Conservation (phyloP, 495 filamentous ascomycete genomes). For the Tuber magnatum region DNA sequence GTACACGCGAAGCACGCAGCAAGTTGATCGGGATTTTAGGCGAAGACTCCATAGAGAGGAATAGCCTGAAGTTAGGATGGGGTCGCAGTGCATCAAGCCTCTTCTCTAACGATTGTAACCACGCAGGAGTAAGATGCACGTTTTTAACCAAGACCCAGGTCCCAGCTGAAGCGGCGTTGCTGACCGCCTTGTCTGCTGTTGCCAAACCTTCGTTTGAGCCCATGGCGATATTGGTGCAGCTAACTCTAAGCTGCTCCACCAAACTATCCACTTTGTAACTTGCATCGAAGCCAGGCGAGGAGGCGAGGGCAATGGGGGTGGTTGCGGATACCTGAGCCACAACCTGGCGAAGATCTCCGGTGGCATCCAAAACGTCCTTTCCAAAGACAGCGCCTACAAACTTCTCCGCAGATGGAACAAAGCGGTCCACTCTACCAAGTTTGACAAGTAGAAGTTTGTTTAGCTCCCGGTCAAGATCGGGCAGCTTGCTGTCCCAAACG, state of each 20-base stretch:
- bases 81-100: constrained; percentile 90
- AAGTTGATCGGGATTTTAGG: constrained; percentile 96
- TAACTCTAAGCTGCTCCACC: constrained; percentile 70
- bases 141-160: constrained; percentile 99
- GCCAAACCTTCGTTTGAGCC: constrained; percentile 89
- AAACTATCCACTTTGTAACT: constrained; percentile 97
- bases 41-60: constrained; percentile 96
- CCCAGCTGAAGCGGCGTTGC: constrained; percentile 82
- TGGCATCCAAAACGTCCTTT: constrained; percentile 67
- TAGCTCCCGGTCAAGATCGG: constrained; percentile 66
- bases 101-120: constrained; percentile 96
- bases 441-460: constrained; percentile 82
- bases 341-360: constrained; percentile 75
- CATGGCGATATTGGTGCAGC: constrained; percentile 97
- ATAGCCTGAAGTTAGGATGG: constrained; percentile 85
- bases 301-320: constrained; percentile 82
- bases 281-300: constrained; percentile 92
- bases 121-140: constrained; percentile 89
- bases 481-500: constrained; percentile 61
- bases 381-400: constrained; percentile 90
- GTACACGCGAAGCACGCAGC: constrained; percentile 80
- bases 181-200: constrained; percentile 90
- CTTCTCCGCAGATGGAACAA: constrained; percentile 82
- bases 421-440: constrained; percentile 87
- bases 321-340: constrained; percentile 75